A percentile compares a stretch with the other conserved stretches of the same genome.
These are phyloP conservation scores for Delitschia confertaspora DNA, from an alignment of 495 filamentous ascomycete genomes.

Conservation along the genomic window DNA sequence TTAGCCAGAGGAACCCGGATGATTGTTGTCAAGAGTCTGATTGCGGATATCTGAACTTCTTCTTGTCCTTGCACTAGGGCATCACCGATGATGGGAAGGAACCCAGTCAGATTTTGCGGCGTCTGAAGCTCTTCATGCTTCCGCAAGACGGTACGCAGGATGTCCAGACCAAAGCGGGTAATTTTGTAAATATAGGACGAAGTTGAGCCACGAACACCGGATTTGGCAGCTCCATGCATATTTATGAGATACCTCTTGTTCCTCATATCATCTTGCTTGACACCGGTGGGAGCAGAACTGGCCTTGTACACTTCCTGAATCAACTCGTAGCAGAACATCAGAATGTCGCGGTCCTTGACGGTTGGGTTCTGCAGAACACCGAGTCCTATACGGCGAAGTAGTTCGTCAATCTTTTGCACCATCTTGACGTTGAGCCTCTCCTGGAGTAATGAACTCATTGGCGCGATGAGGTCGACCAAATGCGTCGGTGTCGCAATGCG, in stretches of 20 bases:
- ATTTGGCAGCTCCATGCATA: conserved; percentile 60
- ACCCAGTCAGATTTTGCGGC: conserved; percentile 66
- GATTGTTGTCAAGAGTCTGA: conserved; percentile 74
- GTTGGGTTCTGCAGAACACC: conserved; percentile 73
- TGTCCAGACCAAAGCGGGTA: conserved; percentile 73
- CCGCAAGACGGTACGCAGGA: conserved; percentile 68
- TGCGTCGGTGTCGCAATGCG: conserved; percentile 63
- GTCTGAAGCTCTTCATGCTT: conserved; percentile 75
- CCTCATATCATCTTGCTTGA: conserved; percentile 44
- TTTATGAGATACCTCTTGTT: conserved; percentile 67
- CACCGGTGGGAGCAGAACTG: conserved; percentile 33
- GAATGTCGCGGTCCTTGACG: conserved; percentile 62
- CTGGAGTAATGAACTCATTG: conserved; percentile 64
- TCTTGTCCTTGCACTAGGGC: conserved; percentile 72
- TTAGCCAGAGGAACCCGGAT: conserved; percentile 70
- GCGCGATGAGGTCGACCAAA: conserved; percentile 65
- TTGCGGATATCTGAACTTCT: conserved; percentile 77
- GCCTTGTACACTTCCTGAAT: conserved; percentile 71
- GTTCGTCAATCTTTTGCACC: conserved; percentile 80
- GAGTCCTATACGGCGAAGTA: conserved; percentile 71
- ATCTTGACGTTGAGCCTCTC: conserved; percentile 75
- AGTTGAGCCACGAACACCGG: conserved; percentile 53
- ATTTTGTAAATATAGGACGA: conserved; percentile 76
- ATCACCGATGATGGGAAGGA: conserved; percentile 82
- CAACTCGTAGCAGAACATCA: conserved; percentile 90